Evolutionary conservation across 139 green algal genomes (phyloP).

Genomic region (Chlorokybus atmophyticus): DNA sequence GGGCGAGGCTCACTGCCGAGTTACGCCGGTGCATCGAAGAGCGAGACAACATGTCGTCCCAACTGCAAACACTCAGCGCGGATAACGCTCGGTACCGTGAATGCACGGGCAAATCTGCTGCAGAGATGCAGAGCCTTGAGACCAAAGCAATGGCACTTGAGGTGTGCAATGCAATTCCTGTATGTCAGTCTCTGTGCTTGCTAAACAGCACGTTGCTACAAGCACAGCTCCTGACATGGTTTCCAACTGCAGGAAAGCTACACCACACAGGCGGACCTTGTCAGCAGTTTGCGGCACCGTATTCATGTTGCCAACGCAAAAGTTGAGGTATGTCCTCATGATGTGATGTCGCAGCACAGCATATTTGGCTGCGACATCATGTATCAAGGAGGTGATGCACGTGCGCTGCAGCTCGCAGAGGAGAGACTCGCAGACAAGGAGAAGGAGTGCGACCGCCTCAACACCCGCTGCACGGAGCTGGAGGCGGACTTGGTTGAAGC

Average conservation of each 20-base stretch:
- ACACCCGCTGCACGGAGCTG: neutral
- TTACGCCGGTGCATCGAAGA: neutral
- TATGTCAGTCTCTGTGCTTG: no score
- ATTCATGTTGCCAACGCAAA: no score
- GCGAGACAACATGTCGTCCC: neutral
- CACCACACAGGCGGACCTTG: no score
- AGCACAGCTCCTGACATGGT: no score
- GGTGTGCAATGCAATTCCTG: no score
- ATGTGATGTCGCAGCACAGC: no score
- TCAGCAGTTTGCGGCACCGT: no score
- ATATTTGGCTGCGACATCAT: no score
- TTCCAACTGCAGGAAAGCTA: no score
- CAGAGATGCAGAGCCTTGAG: conserved; percentile 6
- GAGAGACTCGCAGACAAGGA: neutral
- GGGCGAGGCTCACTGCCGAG: neutral
- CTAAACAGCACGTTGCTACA: no score
- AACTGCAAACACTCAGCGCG: neutral
- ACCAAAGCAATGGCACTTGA: conserved; percentile 5
- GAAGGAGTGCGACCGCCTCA: neutral
- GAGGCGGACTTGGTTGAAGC: conserved; percentile 7
- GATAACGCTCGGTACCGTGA: conserved; percentile 14
- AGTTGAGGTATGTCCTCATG: no score
- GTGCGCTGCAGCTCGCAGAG: conserved; percentile 13
- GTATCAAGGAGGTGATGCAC: no score
- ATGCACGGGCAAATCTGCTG: conserved; percentile 13